Evolutionary conservation across 306 rosid genomes (phyloP), one percentile per base, ranked within the genome.

Genomic region (Quercus dentata): DNA sequence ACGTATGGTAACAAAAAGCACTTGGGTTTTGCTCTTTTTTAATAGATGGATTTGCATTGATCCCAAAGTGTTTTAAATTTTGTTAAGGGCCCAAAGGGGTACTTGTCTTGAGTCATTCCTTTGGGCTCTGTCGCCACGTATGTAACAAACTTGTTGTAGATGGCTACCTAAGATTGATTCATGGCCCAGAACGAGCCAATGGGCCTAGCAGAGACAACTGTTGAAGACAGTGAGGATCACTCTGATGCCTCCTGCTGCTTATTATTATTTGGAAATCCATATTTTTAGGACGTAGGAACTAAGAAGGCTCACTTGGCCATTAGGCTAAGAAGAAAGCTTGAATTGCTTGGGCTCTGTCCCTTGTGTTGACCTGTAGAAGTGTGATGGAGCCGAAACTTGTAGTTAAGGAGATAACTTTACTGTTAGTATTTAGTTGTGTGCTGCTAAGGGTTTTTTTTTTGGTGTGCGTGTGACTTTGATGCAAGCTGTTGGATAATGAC

Each of bases 341-440:
- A 49, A 49, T 3, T 12, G 17, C 54, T 49, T 49, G 54, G 54
- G 54, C 54, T 49, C 17, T 1, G 54, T 1, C 54, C 17, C 54
- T 3, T 49, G 17, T 10, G 54, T 49, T 49, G 54, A 1, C 54
- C 17, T 49, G 54, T 49, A 1, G 17, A 49, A 11, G 17, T 3
- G 2, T 38, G 46, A 2, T 0, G 3, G 11, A 38, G 46, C 46
- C 3, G 3, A 41, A 11, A 41, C 46, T 8, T 41, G 46, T 41
- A 41, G 12, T 41, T 8, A 41, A 38, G 0, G 10, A 2, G 46
- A 2, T 1, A 0, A 38, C 3, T 41, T 41, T 41, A 0, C 1
- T 0, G 10, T 38, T 7, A 3, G 3, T 38, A 2, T 0, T 38
- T 7, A 3, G 3, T 38, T 2, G 11, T 8, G 2, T 8, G 12